Conservation (phyloP, 75 land plant species). For the Sequoia sempervirens region DNA sequence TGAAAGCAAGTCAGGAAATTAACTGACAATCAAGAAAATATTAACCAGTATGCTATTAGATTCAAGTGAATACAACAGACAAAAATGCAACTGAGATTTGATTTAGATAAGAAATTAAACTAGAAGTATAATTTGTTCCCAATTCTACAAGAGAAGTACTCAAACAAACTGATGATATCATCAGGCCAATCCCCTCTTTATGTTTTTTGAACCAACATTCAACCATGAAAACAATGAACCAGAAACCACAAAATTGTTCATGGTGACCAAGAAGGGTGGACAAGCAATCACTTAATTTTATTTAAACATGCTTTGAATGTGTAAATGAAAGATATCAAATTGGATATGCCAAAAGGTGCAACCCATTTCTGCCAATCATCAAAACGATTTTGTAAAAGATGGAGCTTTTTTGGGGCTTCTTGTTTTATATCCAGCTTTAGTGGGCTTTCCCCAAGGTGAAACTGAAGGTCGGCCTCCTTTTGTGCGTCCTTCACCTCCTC, state of each 20-base stretch:
- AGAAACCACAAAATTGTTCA: not conserved
- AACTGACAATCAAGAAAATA: not conserved
- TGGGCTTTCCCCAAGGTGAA: conserved; percentile 20
- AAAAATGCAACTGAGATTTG: not conserved
- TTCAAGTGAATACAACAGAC: not conserved
- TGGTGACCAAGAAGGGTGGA: not conserved
- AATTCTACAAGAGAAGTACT: not conserved
- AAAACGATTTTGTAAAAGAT: not conserved
- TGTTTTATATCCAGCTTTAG: conserved; percentile 10
- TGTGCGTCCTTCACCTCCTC: conserved; percentile 21
- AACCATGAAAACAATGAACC: not conserved
- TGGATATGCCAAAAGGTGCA: not conserved
- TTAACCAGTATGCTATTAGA: not conserved
- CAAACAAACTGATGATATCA: not conserved
- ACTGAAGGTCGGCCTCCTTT: conserved; percentile 19
- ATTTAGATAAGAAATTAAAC: not conserved
- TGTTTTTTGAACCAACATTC: not conserved
- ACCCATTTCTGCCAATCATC: not conserved
- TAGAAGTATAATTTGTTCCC: not conserved
- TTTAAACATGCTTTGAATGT: not conserved
- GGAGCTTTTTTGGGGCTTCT: not conserved
- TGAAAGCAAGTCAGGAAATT: not conserved
- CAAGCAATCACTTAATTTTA: not conserved
- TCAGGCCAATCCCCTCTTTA: not conserved
- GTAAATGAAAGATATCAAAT: not conserved